Percentiles rank a stretch among this genome's conserved stretches.
Conservation (phyloP, 2,329 filamentous ascomycete genomes). For the Monosporascus sp. region DNA sequence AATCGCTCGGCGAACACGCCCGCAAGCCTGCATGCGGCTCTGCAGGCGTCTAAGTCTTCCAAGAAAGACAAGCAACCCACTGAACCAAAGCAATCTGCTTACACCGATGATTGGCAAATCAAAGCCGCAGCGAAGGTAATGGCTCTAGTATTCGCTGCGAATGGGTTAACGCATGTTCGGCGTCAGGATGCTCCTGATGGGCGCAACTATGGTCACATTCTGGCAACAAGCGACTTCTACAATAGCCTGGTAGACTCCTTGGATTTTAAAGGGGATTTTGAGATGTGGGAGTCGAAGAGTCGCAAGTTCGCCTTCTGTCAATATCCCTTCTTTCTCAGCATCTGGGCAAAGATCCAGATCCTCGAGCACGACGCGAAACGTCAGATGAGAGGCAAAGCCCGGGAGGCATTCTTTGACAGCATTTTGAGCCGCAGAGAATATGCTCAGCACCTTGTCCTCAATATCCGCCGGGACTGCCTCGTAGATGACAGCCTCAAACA, state of each 20-base stretch:
- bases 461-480: slow-evolving; percentile 76
- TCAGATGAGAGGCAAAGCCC: slow-evolving; percentile 83
- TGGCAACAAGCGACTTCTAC: slow-evolving; percentile 83
- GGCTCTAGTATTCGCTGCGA: slow-evolving; percentile 76
- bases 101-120: slow-evolving; percentile 86
- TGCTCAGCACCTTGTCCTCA: slow-evolving; percentile 72
- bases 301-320: slow-evolving; percentile 84
- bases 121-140: slow-evolving; percentile 75
- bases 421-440: slow-evolving; percentile 70
- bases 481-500: slow-evolving; percentile 82
- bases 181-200: slow-evolving; percentile 30
- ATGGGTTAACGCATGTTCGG: slow-evolving; percentile 48
- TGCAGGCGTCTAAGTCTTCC: slow-evolving; percentile 47
- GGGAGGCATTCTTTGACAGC: slow-evolving; percentile 87
- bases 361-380: slow-evolving; percentile 81
- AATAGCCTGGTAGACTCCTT: slow-evolving; percentile 79
- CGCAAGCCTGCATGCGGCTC: slow-evolving; percentile 72
- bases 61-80: slow-evolving; percentile 52
- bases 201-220: slow-evolving; percentile 55
- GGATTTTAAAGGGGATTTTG: slow-evolving; percentile 82
- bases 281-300: slow-evolving; percentile 73
- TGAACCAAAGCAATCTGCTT: slow-evolving; percentile 49
- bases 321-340: slow-evolving; percentile 86
- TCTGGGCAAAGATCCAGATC: slow-evolving; percentile 88
- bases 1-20: slow-evolving; percentile 55